phyloP scores from a whole-genome alignment of 345 rosid genomes.

The Eucalyptus tenuipes region DNA sequence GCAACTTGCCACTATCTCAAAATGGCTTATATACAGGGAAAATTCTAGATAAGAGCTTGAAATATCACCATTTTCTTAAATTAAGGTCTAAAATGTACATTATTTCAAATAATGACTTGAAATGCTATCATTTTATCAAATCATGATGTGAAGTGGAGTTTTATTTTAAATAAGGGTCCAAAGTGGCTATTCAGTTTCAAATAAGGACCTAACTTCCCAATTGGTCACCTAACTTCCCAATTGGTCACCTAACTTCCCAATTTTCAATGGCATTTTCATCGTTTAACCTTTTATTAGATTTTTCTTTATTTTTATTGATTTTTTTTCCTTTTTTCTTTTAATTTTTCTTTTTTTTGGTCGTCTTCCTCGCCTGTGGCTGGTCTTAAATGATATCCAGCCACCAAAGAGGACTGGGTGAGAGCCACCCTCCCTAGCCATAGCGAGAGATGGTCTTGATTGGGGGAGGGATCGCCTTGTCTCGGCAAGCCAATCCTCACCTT shows the following conservation, averaged over 20 bases:
- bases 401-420: fast-evolving
- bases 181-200: fast-evolving
- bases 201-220: fast-evolving
- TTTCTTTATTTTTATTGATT: too few relatives aligned
- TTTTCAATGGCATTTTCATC: fast-evolving
- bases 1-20: neutral
- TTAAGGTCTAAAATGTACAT: fast-evolving
- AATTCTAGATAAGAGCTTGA: too few relatives aligned
- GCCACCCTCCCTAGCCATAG: too few relatives aligned
- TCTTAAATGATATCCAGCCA: too few relatives aligned
- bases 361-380: fast-evolving
- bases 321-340: too few relatives aligned
- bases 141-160: fast-evolving
- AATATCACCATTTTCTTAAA: fast-evolving
- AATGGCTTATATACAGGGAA: neutral
- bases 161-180: too few relatives aligned
- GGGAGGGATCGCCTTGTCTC: too few relatives aligned
- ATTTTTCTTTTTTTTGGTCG: too few relatives aligned
- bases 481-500: too few relatives aligned
- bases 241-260: fast-evolving
- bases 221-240: fast-evolving
- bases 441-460: too few relatives aligned
- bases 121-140: too few relatives aligned
- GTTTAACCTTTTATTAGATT: fast-evolving
- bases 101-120: fast-evolving